Evolutionary conservation across 208 protist species (phyloP), one percentile per base, ranked within the genome.

Genomic region (Zelonia costaricensis): DNA sequence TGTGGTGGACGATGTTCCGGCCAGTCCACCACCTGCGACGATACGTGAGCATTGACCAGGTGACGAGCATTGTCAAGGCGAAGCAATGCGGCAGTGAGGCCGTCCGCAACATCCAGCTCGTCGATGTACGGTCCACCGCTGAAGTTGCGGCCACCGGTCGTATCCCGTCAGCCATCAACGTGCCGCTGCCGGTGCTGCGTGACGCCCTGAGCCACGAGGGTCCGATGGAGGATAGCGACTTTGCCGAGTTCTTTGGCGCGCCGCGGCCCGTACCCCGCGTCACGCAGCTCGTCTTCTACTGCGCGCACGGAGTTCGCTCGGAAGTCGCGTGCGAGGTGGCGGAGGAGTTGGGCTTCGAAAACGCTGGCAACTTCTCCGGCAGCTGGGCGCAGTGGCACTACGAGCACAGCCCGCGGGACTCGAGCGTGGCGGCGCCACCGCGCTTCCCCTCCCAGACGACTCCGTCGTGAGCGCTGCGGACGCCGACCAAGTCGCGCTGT

Each of bases 101-200:
- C 1, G 75, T 55, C 22, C 45, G 61, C 33, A 69, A 82, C 47
- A 71, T 76, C 1, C 56, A 83, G 44, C 38, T 92, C 13, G 61
- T 93, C 20, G 86, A 93, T 51, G 86, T 93, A 18, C 69, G 86
- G n/a, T 90, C 86, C 30, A 90, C 82, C 1, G 71, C 67, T 6
- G 86, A 93, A 52, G 86, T 93, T 9, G 78, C 77, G 25, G 40
- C 68, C 13, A 83, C 69, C 13, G 86, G 86, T 31, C 57, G 86
- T 31, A 93, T 93, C 52, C 83, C 86, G 48, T 74, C 74, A 0
- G 86, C 86, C 3, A 59, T 93, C 4, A 82, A 84, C 68, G 76
- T 93, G 27, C 86, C 86, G 2, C 59, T 93, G 9, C 76, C 79
- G 10, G 66, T 89, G 27, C 57, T 93, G 7, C 33, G 48, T 4